A percentile compares a stretch with the other conserved stretches of the same genome.
Conservation (phyloP, 106 monocot genomes). For the Dioscorea zingiberensis region DNA sequence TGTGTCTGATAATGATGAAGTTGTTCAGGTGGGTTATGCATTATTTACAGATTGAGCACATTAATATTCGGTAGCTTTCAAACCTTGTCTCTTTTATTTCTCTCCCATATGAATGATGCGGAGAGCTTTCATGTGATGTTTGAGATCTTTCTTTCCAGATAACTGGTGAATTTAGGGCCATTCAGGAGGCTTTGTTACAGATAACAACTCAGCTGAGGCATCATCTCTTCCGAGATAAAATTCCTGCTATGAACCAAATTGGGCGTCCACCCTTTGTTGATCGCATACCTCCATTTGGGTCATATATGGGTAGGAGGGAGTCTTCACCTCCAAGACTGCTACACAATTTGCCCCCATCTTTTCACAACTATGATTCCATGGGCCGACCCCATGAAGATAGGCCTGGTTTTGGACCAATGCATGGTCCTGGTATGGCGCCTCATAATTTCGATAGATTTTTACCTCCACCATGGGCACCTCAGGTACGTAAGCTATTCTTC, state of each 20-base stretch:
- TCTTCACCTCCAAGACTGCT: constrained; percentile 50
- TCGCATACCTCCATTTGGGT: constrained; percentile 48
- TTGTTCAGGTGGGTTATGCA: constrained; percentile 56
- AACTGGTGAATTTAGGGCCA: constrained; percentile 50
- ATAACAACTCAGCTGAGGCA: constrained; percentile 72
- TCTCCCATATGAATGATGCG: too few relatives aligned
- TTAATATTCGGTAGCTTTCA: not conserved
- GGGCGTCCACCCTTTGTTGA: constrained; percentile 42
- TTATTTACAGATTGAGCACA: not conserved
- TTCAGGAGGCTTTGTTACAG: constrained; percentile 79
- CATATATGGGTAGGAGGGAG: constrained; percentile 59
- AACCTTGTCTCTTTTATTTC: too few relatives aligned
- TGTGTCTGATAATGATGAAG: constrained; percentile 58
- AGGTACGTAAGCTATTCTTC: constrained; percentile 26
- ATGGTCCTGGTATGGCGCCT: constrained; percentile 31
- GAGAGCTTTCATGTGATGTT: constrained; percentile 1
- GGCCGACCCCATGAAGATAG: constrained; percentile 60
- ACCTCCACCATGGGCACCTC: constrained; percentile 52
- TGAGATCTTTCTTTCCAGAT: constrained; percentile 29
- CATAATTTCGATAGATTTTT: constrained; percentile 39
- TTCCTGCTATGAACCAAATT: constrained; percentile 26
- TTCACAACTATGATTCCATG: constrained; percentile 44
- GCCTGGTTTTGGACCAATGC: constrained; percentile 25
- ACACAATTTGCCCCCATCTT: constrained; percentile 33
- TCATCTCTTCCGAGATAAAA: constrained; percentile 77